A percentile compares a stretch with the other conserved stretches of the same genome.
phyloP scores from a whole-genome alignment of 2,329 filamentous ascomycete genomes.

The Aspergillus oerlinghausenensis region DNA sequence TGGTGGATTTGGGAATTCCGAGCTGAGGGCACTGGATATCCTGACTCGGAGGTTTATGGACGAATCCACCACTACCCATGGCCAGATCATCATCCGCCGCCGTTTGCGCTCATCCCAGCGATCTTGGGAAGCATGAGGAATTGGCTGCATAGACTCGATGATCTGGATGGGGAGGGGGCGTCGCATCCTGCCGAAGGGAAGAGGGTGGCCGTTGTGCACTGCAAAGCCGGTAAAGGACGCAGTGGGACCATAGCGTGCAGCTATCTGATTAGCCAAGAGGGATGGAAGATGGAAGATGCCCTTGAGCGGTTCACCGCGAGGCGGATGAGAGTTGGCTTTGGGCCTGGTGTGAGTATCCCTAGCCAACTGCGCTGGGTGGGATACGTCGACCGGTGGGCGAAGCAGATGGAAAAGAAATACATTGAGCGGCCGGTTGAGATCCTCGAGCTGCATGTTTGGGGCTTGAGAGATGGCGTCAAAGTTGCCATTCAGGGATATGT shows the following conservation, averaged over 20 bases:
- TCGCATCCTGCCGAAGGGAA: constrained; percentile 34
- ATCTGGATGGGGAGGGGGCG: constrained; percentile 18
- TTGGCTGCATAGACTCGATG: constrained; percentile 58
- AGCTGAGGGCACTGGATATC: constrained; percentile 93
- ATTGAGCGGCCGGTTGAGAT: constrained; percentile 79
- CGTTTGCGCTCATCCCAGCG: constrained; percentile 80
- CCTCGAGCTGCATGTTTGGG: constrained; percentile 85
- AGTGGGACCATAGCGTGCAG: constrained; percentile 84
- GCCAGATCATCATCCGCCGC: constrained; percentile 95
- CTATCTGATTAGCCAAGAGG: constrained; percentile 85
- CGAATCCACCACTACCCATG: constrained; percentile 89
- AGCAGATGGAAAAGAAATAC: constrained; percentile 67
- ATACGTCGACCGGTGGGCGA: constrained; percentile 86
- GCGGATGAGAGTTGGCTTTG: constrained; percentile 85
- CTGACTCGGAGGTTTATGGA: constrained; percentile 80
- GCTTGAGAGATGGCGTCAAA: constrained; percentile 80
- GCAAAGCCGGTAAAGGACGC: constrained; percentile 92
- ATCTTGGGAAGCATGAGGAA: constrained; percentile 91
- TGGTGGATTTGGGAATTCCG: constrained; percentile 99
- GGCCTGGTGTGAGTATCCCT: constrained; percentile 84
- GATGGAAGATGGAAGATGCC: constrained; percentile 61
- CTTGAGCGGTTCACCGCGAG: constrained; percentile 69
- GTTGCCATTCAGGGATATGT: constrained; percentile 78
- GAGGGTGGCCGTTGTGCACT: constrained; percentile 86
- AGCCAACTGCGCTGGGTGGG: constrained; percentile 83